A percentile compares a stretch with the other conserved stretches of the same genome.
Evolutionary conservation across 495 filamentous ascomycete species (phyloP).

Genomic region (Cairneyella variabilis): DNA sequence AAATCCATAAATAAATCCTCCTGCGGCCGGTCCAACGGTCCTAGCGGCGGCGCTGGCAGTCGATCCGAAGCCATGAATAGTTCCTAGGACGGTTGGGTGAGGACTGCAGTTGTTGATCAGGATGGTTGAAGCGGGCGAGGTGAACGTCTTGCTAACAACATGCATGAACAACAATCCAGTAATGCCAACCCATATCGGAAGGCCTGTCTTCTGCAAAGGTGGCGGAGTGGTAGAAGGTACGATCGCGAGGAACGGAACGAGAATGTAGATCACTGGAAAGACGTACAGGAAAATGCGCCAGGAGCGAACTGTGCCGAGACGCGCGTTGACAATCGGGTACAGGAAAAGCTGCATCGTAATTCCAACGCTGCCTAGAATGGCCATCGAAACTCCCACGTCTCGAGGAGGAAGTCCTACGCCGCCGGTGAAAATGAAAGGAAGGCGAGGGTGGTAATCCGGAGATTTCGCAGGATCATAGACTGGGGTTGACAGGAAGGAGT

Average conservation of each 20-base stretch:
- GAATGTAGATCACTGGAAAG: conserved; percentile 70
- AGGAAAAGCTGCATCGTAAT: conserved; percentile 73
- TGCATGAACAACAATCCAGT: conserved; percentile 65
- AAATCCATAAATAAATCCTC: conserved; percentile 66
- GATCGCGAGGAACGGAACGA: conserved; percentile 69
- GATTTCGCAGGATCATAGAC: conserved; percentile 55
- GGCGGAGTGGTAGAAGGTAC: conserved; percentile 59
- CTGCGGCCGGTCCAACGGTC: conserved; percentile 70
- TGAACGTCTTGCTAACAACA: conserved; percentile 77
- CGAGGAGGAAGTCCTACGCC: conserved; percentile 73
- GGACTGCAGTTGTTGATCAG: conserved; percentile 81
- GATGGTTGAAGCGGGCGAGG: conserved; percentile 71
- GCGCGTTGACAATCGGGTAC: conserved; percentile 64
- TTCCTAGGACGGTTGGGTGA: conserved; percentile 75
- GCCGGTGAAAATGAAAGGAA: conserved; percentile 74
- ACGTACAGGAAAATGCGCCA: conserved; percentile 65
- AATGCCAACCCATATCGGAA: conserved; percentile 64
- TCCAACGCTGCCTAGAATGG: conserved; percentile 72
- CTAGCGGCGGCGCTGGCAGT: conserved; percentile 66
- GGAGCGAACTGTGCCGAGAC: conserved; percentile 63
- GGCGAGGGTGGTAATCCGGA: conserved; percentile 34
- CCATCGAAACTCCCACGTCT: conserved; percentile 72
- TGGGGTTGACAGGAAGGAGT: conserved; percentile 77
- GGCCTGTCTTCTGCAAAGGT: conserved; percentile 60
- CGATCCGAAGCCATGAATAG: conserved; percentile 78